phyloP scores from a whole-genome alignment of 805 yeast genomes.

The Danielia reshetovae region DNA sequence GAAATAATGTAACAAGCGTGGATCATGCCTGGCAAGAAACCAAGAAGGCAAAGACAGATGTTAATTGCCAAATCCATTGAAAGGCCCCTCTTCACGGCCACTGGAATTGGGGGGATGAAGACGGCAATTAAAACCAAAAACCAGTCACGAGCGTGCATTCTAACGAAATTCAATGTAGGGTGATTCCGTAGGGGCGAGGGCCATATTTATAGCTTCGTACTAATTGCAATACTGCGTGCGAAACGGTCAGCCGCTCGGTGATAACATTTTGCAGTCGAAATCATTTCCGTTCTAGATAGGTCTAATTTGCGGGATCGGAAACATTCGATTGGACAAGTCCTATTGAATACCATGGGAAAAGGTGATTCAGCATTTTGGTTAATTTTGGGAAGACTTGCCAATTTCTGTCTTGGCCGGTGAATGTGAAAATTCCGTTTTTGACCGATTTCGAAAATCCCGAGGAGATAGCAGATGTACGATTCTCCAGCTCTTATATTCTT shows the following conservation, averaged over 20 bases:
- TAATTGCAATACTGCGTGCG: background rate
- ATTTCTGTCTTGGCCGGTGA: no score
- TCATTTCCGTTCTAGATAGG: no score
- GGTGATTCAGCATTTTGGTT: no score
- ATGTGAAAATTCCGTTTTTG: no score
- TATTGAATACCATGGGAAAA: no score
- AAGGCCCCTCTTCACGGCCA: slow-evolving; percentile 68
- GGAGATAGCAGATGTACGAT: no score
- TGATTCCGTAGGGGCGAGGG: background rate
- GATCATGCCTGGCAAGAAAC: slow-evolving; percentile 72
- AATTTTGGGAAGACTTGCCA: no score
- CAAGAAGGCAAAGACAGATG: slow-evolving; percentile 64
- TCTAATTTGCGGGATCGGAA: no score
- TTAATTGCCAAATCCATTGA: slow-evolving; percentile 69
- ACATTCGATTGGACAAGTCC: no score
- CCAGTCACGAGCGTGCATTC: slow-evolving; percentile 51
- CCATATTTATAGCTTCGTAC: background rate
- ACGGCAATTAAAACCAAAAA: slow-evolving; percentile 65
- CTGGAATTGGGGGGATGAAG: slow-evolving; percentile 76
- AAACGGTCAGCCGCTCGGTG: background rate
- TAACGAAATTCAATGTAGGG: background rate
- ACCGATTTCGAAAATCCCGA: no score
- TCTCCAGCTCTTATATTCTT: no score
- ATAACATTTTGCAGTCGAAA: no score
- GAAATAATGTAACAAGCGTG: slow-evolving; percentile 79